Base-by-base conservation (phyloP, 495 filamentous ascomycete species). In the Aspergillus nanangensis region DNA sequence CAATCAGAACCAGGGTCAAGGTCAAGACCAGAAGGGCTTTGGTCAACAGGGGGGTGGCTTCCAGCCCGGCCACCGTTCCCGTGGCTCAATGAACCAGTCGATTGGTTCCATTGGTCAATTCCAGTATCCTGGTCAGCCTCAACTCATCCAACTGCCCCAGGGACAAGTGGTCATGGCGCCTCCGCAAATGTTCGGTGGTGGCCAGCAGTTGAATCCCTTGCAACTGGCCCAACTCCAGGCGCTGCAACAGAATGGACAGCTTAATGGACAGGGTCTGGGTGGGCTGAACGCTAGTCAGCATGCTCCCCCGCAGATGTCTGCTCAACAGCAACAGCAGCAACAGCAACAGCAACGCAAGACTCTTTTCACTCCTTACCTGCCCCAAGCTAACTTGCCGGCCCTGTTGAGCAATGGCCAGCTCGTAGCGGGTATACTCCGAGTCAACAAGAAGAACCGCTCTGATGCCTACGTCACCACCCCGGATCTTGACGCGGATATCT, bases 371-470 rank as follows among this genome's bases (percentile, higher is more conserved):
- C 93, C 94, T 48, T 98, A 98, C 57, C 77, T 98, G 29, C 94
- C 93, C 5, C 93, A 98, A 63, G 94, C 94, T 18, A 95, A 86
- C 35, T 74, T 98, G 14, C 93, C 93, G 33, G 93, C 90, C 21
- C 77, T 98, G 23, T 78, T 98, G 44, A 81, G 82, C 54, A 90
- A 97, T 52, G 93, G 92, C 11, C 90, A 96, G 60, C 82, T 98
- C 36, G 93, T 98, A 29, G 88, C 93, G 38, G 93, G 93, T 74
- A 89, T 96, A 55, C 84, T 98, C 32, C 86, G 93, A 35, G 93
- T 98, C 44, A 98, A 98, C 76, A 98, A 97, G 75, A 98, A 98
- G 76, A 98, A 98, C 62, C 82, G 93, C 31, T 97, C 93, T 52
- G 94, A 98, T 64, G 93, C 93, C 4, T 98, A 98, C 55, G 93